Evolutionary conservation across 345 rosid species (phyloP).

Genomic region (Acer yangbiense): DNA sequence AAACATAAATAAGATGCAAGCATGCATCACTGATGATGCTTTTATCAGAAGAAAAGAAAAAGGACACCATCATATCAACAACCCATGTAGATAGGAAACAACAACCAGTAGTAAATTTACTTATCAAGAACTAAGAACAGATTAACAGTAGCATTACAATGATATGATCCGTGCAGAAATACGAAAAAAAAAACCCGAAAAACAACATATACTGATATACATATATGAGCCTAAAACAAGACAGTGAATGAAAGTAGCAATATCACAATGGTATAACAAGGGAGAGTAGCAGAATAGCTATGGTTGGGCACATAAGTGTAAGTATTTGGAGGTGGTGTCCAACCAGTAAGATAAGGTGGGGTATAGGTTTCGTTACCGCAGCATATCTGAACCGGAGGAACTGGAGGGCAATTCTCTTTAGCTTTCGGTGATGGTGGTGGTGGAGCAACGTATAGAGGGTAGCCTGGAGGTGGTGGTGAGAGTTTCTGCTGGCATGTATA

Average conservation of each 20-base stretch:
- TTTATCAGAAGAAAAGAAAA: too few relatives aligned
- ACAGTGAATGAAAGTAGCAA: conserved; percentile 16
- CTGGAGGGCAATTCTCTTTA: conserved; percentile 32
- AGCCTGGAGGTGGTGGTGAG: conserved; percentile 33
- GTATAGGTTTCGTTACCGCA: conserved; percentile 4
- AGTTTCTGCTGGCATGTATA: conserved; percentile 29
- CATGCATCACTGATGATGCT: neutral
- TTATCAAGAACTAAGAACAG: neutral
- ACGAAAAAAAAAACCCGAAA: neutral
- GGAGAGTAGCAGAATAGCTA: conserved; percentile 9
- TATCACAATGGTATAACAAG: neutral
- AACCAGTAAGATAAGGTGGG: conserved; percentile 19
- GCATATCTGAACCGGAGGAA: conserved; percentile 20
- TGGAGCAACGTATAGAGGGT: conserved; percentile 24
- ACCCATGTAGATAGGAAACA: too few relatives aligned
- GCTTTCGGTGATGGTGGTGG: conserved; percentile 26
- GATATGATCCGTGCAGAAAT: neutral
- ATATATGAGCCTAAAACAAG: conserved; percentile 19
- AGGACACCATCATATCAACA: neutral
- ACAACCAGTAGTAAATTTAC: neutral
- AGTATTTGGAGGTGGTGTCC: conserved; percentile 12
- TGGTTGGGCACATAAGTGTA: conserved; percentile 19
- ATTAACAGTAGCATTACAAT: neutral
- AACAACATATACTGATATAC: neutral
- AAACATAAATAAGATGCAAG: too few relatives aligned